phyloP scores from a whole-genome alignment of 176 grass and related monocot genomes.

The Ananas comosus region DNA sequence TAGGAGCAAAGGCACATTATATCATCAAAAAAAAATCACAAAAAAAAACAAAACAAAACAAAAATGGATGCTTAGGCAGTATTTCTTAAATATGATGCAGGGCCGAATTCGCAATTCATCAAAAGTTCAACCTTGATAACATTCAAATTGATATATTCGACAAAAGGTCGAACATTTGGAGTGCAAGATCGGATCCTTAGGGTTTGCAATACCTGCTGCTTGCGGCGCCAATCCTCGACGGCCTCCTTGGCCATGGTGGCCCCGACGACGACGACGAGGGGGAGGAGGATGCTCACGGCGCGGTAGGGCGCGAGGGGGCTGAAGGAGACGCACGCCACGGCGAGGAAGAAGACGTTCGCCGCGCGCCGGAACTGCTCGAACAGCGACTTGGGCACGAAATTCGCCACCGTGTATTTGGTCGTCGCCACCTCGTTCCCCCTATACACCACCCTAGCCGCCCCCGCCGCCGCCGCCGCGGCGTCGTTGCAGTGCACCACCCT shows the following conservation, averaged over 20 bases:
- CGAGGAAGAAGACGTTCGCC: constrained; percentile 85
- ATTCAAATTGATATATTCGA: not conserved
- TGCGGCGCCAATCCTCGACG: constrained; percentile 57
- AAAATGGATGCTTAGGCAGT: too few relatives aligned
- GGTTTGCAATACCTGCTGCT: constrained; percentile 43
- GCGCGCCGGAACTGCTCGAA: constrained; percentile 94
- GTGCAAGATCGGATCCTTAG: not conserved
- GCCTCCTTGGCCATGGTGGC: constrained; percentile 88
- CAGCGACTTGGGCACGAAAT: constrained; percentile 72
- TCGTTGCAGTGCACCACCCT: constrained; percentile 20
- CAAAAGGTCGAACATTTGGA: not conserved
- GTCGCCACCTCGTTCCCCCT: constrained; percentile 56
- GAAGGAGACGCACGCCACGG: constrained; percentile 33
- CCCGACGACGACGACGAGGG: constrained; percentile 41
- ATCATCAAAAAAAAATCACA: not conserved
- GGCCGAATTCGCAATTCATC: not conserved
- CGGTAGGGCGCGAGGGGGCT: constrained; percentile 39
- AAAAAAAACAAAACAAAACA: too few relatives aligned
- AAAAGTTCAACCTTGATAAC: not conserved
- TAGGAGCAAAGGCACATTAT: not conserved
- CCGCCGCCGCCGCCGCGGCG: not conserved
- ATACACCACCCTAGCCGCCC: not conserved
- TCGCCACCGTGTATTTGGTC: constrained; percentile 65
- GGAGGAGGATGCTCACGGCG: constrained; percentile 28
- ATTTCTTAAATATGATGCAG: too few relatives aligned